Conservation (phyloP, 768 basidiomycete genomes). For the Hortiboletus flavorubellus region DNA sequence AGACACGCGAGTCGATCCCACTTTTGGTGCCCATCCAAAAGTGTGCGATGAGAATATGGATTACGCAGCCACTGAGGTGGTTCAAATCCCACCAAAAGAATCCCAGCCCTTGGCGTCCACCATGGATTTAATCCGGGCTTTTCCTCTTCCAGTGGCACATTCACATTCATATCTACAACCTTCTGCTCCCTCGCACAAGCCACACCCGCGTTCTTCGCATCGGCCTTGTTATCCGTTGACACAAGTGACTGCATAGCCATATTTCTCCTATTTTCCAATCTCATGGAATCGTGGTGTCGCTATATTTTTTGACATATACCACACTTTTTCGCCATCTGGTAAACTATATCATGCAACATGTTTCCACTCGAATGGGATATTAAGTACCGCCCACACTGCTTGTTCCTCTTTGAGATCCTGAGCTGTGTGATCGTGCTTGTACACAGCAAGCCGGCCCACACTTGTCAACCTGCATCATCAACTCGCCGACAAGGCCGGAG, state of each 20-base stretch:
- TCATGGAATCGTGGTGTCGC: conserved; percentile 27
- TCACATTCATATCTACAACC: conserved; percentile 22
- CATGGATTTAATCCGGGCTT: conserved; percentile 45
- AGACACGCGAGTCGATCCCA: conserved; percentile 21
- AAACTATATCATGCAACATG: not conserved
- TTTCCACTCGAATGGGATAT: not conserved
- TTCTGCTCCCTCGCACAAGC: conserved; percentile 20
- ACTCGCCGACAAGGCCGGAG: conserved; percentile 8
- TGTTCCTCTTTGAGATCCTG: not conserved
- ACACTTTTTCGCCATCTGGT: conserved; percentile 15
- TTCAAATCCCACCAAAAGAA: conserved; percentile 23
- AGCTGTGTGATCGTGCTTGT: conserved; percentile 1
- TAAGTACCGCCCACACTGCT: not conserved
- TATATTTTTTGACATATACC: conserved; percentile 35
- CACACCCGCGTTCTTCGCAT: conserved; percentile 28
- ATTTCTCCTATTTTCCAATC: not conserved
- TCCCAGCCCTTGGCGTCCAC: conserved; percentile 29
- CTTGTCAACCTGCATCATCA: not conserved
- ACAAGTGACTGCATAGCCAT: conserved; percentile 24
- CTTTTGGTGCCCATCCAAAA: conserved; percentile 20
- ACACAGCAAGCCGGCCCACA: not conserved
- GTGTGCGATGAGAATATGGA: conserved; percentile 27
- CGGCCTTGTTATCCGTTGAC: conserved; percentile 16
- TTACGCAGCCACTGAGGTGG: conserved; percentile 28
- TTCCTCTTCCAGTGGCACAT: conserved; percentile 43